Evolutionary conservation across 768 basidiomycete genomes (phyloP).

Genomic region (Termitomyces sp.): DNA sequence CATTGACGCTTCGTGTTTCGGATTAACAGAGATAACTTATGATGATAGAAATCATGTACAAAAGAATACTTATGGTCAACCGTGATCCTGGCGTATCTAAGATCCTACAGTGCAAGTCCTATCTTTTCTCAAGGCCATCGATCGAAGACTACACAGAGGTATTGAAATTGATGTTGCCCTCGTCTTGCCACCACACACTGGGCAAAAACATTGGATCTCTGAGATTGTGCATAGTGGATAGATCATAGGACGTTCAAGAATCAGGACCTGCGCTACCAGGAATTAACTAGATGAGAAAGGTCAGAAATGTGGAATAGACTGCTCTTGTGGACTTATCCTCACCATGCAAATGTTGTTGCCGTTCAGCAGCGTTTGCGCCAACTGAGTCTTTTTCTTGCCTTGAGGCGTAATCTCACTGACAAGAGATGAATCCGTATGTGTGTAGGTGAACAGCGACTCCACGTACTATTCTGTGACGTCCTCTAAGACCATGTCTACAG

Average conservation of each 20-base stretch:
- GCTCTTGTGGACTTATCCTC: slow-evolving; percentile 23
- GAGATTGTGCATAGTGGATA: not conserved
- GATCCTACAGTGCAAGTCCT: not conserved
- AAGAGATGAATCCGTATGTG: not conserved
- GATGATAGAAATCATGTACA: not conserved
- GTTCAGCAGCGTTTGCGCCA: slow-evolving; percentile 87
- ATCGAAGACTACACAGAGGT: not conserved
- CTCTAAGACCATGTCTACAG: slow-evolving; percentile 86
- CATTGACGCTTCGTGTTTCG: not conserved
- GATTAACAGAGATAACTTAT: not conserved
- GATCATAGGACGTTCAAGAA: not conserved
- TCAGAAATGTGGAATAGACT: slow-evolving; percentile 5
- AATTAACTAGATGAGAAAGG: slow-evolving; percentile 46
- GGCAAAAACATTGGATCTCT: not conserved
- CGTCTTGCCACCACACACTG: not conserved
- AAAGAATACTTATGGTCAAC: not conserved
- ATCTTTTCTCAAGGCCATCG: not conserved
- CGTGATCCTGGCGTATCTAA: not conserved
- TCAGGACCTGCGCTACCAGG: slow-evolving; percentile 73
- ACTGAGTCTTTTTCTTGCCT: slow-evolving; percentile 75
- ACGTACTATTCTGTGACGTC: slow-evolving; percentile 96
- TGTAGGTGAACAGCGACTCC: not conserved
- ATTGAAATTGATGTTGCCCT: not conserved
- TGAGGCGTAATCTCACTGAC: slow-evolving; percentile 82
- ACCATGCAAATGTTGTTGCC: slow-evolving; percentile 98